Percentiles rank a stretch among this genome's conserved stretches.
These are phyloP conservation scores for Kokia cookei DNA, from an alignment of 441 rosid species.

Conservation along the genomic window DNA sequence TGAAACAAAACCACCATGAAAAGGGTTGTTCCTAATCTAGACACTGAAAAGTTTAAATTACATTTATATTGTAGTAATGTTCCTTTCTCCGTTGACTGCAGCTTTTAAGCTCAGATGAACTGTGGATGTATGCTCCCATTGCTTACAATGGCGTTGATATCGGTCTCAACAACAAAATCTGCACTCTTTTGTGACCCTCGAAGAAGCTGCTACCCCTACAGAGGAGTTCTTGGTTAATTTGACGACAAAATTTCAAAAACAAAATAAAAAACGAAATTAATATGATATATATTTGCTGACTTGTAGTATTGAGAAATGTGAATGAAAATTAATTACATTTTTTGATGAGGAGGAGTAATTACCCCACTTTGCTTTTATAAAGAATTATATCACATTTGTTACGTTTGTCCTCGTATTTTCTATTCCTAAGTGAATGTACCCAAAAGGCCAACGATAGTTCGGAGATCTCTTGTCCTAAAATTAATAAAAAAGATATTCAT, in stretches of 20 bases:
- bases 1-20: background rate
- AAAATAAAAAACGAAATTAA: background rate
- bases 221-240: background rate
- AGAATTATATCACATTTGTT: background rate
- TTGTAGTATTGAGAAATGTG: background rate
- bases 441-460: background rate
- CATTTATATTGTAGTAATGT: background rate
- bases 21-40: background rate
- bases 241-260: background rate
- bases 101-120: conserved; percentile 90
- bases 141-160: conserved; percentile 79
- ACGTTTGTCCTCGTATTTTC: background rate
- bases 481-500: background rate
- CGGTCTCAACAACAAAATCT: conserved; percentile 61
- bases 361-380: background rate
- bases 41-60: background rate
- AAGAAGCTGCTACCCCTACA: background rate
- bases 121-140: conserved; percentile 93
- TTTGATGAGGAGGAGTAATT: background rate
- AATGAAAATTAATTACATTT: background rate
- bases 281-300: background rate
- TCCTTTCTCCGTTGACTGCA: conserved; percentile 12
- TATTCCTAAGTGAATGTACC: background rate
- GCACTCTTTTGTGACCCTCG: conserved; percentile 34
- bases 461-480: background rate